Conservation (phyloP, 2,329 filamentous ascomycete genomes). For the Sporothrix pallida region DNA sequence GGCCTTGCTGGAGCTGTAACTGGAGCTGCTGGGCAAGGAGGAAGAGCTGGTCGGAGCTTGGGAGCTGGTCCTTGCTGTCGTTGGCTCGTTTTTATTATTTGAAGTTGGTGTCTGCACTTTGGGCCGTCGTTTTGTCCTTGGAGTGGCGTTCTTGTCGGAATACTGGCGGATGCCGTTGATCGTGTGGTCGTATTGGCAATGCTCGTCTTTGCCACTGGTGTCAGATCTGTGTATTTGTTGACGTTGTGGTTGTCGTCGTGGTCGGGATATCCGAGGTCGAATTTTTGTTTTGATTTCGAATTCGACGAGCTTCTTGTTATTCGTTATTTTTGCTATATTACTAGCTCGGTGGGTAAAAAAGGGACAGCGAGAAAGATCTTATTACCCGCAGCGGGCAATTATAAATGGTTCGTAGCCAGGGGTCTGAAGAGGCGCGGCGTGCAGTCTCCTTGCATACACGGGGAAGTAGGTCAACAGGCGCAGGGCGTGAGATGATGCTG, state of each 20-base stretch:
- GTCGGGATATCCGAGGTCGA: not conserved
- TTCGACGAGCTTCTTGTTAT: not conserved
- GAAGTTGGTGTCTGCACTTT: not conserved
- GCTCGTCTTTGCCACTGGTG: not conserved
- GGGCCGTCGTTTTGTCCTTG: not conserved
- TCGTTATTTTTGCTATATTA: not conserved
- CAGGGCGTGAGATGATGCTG: not conserved
- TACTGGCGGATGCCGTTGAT: not conserved
- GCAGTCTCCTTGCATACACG: not conserved
- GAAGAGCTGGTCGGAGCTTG: not conserved
- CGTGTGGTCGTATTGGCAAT: not conserved
- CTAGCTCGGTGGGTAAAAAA: constrained; percentile 2
- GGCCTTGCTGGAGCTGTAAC: not conserved
- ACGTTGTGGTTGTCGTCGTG: not conserved
- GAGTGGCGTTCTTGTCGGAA: not conserved
- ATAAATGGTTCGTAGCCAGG: not conserved
- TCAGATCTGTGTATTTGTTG: not conserved
- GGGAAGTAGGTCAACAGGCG: not conserved
- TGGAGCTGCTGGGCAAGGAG: not conserved
- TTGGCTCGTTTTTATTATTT: not conserved
- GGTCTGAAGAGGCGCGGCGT: not conserved
- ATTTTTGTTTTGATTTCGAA: not conserved
- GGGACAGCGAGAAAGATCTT: not conserved
- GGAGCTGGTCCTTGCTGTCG: not conserved
- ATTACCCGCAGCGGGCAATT: not conserved